Conservation (phyloP, 75 land plant species). For the Larix kaempferi region DNA sequence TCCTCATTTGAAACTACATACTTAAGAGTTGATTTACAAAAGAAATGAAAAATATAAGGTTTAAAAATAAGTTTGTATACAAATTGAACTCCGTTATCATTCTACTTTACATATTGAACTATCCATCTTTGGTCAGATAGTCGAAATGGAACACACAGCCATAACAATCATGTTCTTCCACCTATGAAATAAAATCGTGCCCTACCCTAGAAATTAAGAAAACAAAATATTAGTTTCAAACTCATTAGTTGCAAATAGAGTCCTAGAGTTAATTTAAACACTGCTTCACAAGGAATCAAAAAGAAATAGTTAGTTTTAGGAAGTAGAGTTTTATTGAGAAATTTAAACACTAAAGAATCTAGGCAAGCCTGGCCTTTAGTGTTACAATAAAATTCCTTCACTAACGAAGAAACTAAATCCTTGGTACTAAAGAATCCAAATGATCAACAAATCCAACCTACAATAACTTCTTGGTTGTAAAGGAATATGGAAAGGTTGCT, state of each 20-base stretch:
- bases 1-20: neutral
- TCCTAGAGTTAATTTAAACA: too few species aligned
- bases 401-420: too few species aligned
- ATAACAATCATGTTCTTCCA: conserved; percentile 82
- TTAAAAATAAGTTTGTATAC: neutral
- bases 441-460: too few species aligned
- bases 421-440: too few species aligned
- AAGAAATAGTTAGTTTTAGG: neutral
- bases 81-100: neutral
- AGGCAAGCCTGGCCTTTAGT: neutral
- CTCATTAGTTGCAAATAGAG: too few species aligned
- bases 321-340: neutral
- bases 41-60: neutral
- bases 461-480: too few species aligned
- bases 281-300: too few species aligned
- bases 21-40: neutral
- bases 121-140: conserved; percentile 45
- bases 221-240: conserved; percentile 1
- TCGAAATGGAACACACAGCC: conserved; percentile 70
- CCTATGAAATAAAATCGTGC: conserved; percentile 98
- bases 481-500: too few species aligned
- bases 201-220: conserved; percentile 44
- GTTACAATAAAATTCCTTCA: neutral
- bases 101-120: neutral
- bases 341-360: conserved; percentile 7